Conservation (phyloP, 768 basidiomycete genomes). For the Piloderma croceum region DNA sequence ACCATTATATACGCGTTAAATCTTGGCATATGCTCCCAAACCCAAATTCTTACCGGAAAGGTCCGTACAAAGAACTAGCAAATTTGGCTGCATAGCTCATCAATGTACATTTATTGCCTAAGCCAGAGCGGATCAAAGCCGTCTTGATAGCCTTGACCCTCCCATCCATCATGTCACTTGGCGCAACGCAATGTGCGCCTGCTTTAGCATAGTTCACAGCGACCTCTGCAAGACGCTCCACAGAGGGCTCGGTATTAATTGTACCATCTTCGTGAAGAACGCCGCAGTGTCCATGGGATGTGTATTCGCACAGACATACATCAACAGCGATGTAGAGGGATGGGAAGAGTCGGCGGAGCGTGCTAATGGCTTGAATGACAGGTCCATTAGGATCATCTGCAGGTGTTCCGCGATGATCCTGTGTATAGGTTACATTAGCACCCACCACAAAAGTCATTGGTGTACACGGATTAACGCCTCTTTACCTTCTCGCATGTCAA, state of each 20-base stretch:
- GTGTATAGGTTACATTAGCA: not conserved
- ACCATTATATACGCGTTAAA: not conserved
- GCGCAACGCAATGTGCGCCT: conserved; percentile 97
- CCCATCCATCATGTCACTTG: conserved; percentile 99
- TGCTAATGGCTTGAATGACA: conserved; percentile 88
- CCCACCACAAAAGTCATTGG: not conserved
- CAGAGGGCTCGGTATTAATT: conserved; percentile 73
- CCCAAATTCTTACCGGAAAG: conserved; percentile 65
- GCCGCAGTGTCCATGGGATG: conserved; percentile 96
- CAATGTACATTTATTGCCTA: conserved; percentile 83
- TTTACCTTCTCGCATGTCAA: conserved; percentile 69
- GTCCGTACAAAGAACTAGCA: conserved; percentile 90
- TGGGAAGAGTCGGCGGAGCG: conserved; percentile 74
- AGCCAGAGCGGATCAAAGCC: conserved; percentile 73
- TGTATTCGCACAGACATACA: conserved; percentile 99
- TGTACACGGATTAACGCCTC: conserved; percentile 2
- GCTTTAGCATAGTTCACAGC: conserved; percentile 89
- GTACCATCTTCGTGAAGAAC: conserved; percentile 66
- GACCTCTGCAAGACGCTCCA: conserved; percentile 85
- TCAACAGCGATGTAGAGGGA: conserved; percentile 86
- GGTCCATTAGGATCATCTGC: conserved; percentile 90
- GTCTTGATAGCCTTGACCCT: conserved; percentile 86
- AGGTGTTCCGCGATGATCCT: conserved; percentile 81
- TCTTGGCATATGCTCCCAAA: not conserved
- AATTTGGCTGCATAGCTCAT: conserved; percentile 99